Evolutionary conservation across 345 rosid genomes (phyloP).

Genomic region (Populus nigra): DNA sequence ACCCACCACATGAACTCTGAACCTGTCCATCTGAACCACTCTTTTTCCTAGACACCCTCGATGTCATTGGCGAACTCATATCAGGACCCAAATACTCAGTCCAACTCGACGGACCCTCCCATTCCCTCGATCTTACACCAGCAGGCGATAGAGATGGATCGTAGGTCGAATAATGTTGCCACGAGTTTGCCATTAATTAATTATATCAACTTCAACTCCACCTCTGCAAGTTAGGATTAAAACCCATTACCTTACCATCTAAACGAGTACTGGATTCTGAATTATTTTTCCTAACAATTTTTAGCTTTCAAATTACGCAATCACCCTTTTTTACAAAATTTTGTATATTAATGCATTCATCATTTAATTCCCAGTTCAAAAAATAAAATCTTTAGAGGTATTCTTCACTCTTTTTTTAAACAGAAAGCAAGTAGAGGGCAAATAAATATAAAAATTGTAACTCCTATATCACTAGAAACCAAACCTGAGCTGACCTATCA

Average conservation of each 20-base stretch:
- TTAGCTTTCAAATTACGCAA: background rate
- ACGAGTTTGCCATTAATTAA: slow-evolving; percentile 57
- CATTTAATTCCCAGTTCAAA: background rate
- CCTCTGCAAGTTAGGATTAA: slow-evolving; percentile 12
- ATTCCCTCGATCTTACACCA: slow-evolving; percentile 67
- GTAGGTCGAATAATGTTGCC: slow-evolving; percentile 55
- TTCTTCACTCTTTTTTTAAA: background rate
- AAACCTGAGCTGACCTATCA: background rate
- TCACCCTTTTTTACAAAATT: background rate
- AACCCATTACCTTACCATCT: background rate
- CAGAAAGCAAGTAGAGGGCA: background rate
- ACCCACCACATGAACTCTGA: slow-evolving; percentile 51
- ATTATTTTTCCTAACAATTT: background rate
- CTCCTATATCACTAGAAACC: background rate
- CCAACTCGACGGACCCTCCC: slow-evolving; percentile 96
- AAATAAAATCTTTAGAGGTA: background rate
- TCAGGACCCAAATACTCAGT: slow-evolving; percentile 90
- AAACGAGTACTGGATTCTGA: background rate
- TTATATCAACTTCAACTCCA: slow-evolving; percentile 11
- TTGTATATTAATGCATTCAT: background rate
- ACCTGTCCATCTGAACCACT: slow-evolving; percentile 59
- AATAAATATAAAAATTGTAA: background rate
- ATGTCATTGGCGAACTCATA: slow-evolving; percentile 46
- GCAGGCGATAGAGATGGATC: slow-evolving; percentile 57
- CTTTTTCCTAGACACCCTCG: slow-evolving; percentile 53